These are phyloP conservation scores for Alternaria triticina DNA, from an alignment of 2,329 filamentous ascomycete genomes.

Conservation along the genomic window DNA sequence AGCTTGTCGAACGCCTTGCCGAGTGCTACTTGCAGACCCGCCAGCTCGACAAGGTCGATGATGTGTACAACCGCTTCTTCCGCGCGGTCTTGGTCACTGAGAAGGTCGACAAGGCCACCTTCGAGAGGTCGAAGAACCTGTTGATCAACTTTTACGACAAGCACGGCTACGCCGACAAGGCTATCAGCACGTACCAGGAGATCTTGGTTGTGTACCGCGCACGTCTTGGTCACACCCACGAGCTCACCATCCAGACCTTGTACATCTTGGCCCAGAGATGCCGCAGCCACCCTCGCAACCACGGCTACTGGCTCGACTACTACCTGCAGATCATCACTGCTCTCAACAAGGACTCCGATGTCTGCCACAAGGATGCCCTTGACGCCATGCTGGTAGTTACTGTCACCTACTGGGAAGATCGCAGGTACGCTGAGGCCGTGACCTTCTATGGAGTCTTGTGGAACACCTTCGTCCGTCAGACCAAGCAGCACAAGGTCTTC, in stretches of 20 bases:
- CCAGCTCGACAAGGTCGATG: constrained; percentile 48
- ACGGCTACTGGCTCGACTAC: constrained; percentile 55
- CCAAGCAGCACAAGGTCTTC: constrained; percentile 54
- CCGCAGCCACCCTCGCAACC: constrained; percentile 47
- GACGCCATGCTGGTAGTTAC: constrained; percentile 52
- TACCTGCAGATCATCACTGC: constrained; percentile 56
- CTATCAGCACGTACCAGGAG: constrained; percentile 46
- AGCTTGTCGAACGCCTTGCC: constrained; percentile 55
- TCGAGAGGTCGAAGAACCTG: constrained; percentile 44
- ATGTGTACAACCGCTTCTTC: constrained; percentile 50
- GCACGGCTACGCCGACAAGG: constrained; percentile 47
- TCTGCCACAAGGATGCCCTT: constrained; percentile 49
- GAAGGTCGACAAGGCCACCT: constrained; percentile 35
- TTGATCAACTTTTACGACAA: constrained; percentile 49
- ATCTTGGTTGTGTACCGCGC: constrained; percentile 45
- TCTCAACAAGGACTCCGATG: constrained; percentile 49
- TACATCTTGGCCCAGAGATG: constrained; percentile 54
- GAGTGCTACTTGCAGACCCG: constrained; percentile 53
- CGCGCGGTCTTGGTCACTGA: constrained; percentile 43
- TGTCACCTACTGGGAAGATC: constrained; percentile 54
- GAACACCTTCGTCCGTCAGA: constrained; percentile 53
- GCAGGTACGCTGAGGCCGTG: constrained; percentile 49
- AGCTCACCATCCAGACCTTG: constrained; percentile 55
- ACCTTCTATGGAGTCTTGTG: constrained; percentile 53
- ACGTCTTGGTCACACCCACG: constrained; percentile 46